Conservation (phyloP, 441 rosid genomes). For the Corymbia calophylla region DNA sequence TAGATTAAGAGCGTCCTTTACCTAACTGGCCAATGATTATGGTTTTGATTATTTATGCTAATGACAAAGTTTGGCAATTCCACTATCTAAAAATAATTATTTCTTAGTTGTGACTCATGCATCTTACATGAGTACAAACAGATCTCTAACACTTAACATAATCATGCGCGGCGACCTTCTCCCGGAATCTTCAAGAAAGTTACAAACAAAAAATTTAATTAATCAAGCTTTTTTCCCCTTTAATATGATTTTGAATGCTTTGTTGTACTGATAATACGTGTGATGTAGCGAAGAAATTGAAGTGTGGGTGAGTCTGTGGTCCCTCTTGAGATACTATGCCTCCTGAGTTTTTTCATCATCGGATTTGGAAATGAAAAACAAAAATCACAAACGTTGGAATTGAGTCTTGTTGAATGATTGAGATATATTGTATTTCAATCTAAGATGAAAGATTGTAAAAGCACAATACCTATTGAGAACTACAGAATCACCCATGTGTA, state of each 20-base stretch:
- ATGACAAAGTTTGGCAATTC: not conserved
- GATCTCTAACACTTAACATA: not conserved
- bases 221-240: no score
- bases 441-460: not conserved
- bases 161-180: not conserved
- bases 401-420: not conserved
- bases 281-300: not conserved
- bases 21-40: not conserved
- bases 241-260: not conserved
- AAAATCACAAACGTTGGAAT: not conserved
- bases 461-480: fast-evolving
- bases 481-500: not conserved
- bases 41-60: not conserved
- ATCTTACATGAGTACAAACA: not conserved
- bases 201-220: not conserved
- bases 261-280: not conserved
- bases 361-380: not conserved
- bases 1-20: not conserved
- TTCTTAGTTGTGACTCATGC: fast-evolving
- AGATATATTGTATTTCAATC: not conserved
- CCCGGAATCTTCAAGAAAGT: not conserved
- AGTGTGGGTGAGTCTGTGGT: not conserved
- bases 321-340: not conserved
- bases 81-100: not conserved
- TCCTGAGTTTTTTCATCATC: not conserved